phyloP scores from a whole-genome alignment of 139 green algal species.

The Picochlorum sp. region DNA sequence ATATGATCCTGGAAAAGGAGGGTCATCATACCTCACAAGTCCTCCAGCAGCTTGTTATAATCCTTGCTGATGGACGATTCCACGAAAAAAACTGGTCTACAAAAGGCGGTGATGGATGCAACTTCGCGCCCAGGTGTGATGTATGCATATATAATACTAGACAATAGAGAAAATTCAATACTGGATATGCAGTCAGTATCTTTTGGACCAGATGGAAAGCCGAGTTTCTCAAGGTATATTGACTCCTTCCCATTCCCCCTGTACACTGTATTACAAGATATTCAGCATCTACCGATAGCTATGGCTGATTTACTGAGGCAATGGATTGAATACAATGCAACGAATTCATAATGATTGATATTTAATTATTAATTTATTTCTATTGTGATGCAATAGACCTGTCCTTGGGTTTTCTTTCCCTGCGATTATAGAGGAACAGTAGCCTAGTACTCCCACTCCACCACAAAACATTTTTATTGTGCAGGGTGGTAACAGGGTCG shows the following conservation, averaged over 20 bases:
- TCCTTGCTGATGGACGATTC: slow-evolving; percentile 93
- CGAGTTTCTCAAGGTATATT: slow-evolving; percentile 88
- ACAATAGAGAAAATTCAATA: slow-evolving; percentile 60
- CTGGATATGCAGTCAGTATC: slow-evolving; percentile 87
- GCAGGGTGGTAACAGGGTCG: too few relatives aligned
- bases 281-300: slow-evolving; percentile 68
- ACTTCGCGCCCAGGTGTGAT: slow-evolving; percentile 62
- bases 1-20: slow-evolving; percentile 52
- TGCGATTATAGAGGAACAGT: too few relatives aligned
- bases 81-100: slow-evolving; percentile 90
- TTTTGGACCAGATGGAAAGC: slow-evolving; percentile 74
- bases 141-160: slow-evolving; percentile 84
- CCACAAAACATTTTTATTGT: too few relatives aligned
- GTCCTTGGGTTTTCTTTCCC: too few relatives aligned
- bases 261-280: slow-evolving; percentile 92
- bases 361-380: too few relatives aligned
- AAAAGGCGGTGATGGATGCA: slow-evolving; percentile 48
- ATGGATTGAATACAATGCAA: slow-evolving; percentile 67
- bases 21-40: not conserved
- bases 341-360: too few relatives aligned
- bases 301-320: slow-evolving; percentile 88
- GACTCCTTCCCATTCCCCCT: slow-evolving; percentile 97
- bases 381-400: too few relatives aligned
- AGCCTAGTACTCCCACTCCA: too few relatives aligned
- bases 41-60: slow-evolving; percentile 91